A percentile compares a stretch with the other conserved stretches of the same genome.
phyloP scores from a whole-genome alignment of 805 yeast genomes.

The Phaffomyces thermotolerans region DNA sequence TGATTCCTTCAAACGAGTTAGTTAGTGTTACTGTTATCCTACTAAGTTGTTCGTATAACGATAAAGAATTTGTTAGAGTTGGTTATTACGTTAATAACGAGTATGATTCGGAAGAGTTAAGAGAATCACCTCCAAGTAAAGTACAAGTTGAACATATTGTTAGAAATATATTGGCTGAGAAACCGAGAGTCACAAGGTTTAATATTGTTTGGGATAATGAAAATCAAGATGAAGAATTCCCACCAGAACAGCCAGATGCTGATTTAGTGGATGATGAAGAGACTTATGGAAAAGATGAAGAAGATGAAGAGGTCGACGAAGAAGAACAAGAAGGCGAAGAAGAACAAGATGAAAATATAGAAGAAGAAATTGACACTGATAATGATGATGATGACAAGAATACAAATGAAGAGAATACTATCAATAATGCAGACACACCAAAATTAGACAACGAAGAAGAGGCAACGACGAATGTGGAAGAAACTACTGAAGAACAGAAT shows the following conservation, averaged over 20 bases:
- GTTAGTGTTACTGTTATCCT: conserved; percentile 93
- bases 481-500: not conserved
- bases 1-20: conserved; percentile 92
- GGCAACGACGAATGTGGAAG: conserved; percentile 1
- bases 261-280: conserved; percentile 59
- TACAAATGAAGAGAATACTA: conserved; percentile 10
- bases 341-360: conserved; percentile 36
- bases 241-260: conserved; percentile 69
- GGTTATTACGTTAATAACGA: conserved; percentile 98
- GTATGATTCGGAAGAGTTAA: conserved; percentile 84
- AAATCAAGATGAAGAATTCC: conserved; percentile 56
- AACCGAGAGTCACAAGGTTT: conserved; percentile 94
- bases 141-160: conserved; percentile 93
- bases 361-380: conserved; percentile 27
- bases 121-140: conserved; percentile 89
- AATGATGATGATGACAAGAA: conserved; percentile 10
- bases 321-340: conserved; percentile 38
- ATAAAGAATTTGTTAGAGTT: conserved; percentile 90
- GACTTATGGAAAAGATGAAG: conserved; percentile 50
- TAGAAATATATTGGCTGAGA: conserved; percentile 90
- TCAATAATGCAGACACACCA: conserved; percentile 6
- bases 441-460: conserved; percentile 3
- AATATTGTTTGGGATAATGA: conserved; percentile 95
- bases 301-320: conserved; percentile 37
- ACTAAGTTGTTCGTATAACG: conserved; percentile 87